Conservation (phyloP, 371 early-diverging fungal species). For the Chytridium lagenaria region DNA sequence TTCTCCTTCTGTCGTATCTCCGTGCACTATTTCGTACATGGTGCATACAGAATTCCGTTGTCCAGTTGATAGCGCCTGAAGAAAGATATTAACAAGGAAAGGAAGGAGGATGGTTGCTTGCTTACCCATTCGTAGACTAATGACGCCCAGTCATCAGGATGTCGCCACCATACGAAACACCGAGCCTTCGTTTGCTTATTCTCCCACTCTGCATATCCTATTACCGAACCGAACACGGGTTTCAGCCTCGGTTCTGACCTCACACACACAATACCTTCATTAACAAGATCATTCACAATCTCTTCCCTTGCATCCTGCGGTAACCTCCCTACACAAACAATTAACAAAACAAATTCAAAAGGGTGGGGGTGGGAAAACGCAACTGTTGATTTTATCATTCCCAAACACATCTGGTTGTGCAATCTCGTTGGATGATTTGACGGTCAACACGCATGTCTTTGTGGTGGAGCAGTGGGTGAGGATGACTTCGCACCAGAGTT, state of each 20-base stretch:
- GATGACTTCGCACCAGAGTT: conserved; percentile 80
- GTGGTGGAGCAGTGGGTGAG: conserved; percentile 61
- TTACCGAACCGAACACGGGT: not conserved
- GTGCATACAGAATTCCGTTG: conserved; percentile 83
- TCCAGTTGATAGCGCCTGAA: conserved; percentile 72
- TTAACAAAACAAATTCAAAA: too few species aligned
- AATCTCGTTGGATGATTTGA: too few species aligned
- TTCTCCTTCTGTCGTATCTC: conserved; percentile 77
- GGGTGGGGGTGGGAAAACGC: too few species aligned
- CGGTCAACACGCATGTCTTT: not conserved
- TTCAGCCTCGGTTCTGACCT: not conserved
- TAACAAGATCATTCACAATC: conserved; percentile 36
- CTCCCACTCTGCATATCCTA: conserved; percentile 82
- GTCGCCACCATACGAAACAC: conserved; percentile 83
- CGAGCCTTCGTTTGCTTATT: conserved; percentile 58
- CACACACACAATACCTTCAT: conserved; percentile 21
- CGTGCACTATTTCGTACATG: conserved; percentile 82
- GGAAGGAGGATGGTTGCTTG: conserved; percentile 10
- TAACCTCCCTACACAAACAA: conserved; percentile 26
- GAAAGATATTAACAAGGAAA: not conserved
- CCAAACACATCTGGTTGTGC: too few species aligned
- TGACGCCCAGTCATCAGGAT: conserved; percentile 88
- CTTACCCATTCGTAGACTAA: conserved; percentile 82
- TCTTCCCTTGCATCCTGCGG: conserved; percentile 23
- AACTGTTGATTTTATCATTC: too few species aligned